Evolutionary conservation across 2,329 filamentous ascomycete species (phyloP), one percentile per base, ranked within the genome.

Genomic region (Reticulascus tulasneorum): DNA sequence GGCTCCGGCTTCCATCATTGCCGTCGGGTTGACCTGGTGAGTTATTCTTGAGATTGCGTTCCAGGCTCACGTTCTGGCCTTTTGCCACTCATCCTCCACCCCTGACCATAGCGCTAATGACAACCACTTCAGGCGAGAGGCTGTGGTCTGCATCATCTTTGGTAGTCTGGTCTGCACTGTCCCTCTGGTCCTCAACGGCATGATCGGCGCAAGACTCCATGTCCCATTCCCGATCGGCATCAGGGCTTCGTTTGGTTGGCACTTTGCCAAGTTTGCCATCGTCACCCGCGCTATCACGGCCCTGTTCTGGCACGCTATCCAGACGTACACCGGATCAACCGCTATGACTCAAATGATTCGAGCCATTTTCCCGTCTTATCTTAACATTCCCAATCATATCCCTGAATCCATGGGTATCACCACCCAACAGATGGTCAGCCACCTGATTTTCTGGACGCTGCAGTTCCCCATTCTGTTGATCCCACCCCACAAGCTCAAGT

Each of bases 241-340:
- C 7, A 51, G 60, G 8, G 49, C 54, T 12, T 55, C 54, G 18
- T 65, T 64, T 38, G 62, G 62, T 9, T 64, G 54, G 43, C 60
- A 62, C 45, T 51, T 63, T 21, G 52, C 57, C 18, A 38, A 45
- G 25, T 49, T 48, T 23, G 38, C 44, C 20, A 53, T 72, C 28
- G 48, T 67, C 6, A 60, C 63, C 20, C 61, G 68, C 17, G 52
- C 59, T 3, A 53, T 71, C 27, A 53, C 71, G 13, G 67, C 66
- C 18, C 64, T 71, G 51, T 70, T 73, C 49, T 73, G 69, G 82
- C 77, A 83, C 35, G 77, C 79, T 1, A 81, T 84, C 29, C 78
- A 84, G 24, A 35, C 32, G 20, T 19, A 29, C 6, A 42, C 32
- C n/a, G 32, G 40, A 8, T 36, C 40, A 9, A 35, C 29, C n/a